Percentiles rank a stretch among this genome's conserved stretches.
phyloP scores from a whole-genome alignment of 352 stramenopile genomes.

The Phytopythium aichiense region DNA sequence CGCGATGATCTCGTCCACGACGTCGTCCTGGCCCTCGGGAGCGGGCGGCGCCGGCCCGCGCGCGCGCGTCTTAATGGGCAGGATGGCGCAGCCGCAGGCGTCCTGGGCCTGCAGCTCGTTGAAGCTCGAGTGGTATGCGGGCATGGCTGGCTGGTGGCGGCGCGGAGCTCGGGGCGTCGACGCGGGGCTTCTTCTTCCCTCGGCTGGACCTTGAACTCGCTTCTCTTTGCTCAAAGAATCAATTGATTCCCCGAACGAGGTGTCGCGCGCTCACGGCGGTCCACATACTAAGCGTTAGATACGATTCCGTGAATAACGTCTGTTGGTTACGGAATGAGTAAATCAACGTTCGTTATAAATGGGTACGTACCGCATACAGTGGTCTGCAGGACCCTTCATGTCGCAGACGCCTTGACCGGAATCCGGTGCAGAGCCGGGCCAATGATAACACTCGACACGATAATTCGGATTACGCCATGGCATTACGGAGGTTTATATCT shows the following conservation, averaged over 20 bases:
- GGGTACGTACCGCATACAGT: neutral
- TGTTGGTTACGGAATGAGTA: too few species aligned
- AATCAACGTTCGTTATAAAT: too few species aligned
- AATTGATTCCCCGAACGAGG: too few species aligned
- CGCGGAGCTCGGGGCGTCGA: neutral
- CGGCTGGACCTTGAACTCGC: neutral
- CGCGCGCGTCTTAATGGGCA: constrained; percentile 88
- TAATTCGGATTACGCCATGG: too few species aligned
- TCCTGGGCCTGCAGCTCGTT: constrained; percentile 71
- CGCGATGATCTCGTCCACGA: constrained; percentile 92
- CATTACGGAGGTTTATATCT: too few species aligned
- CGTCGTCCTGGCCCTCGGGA: constrained; percentile 82
- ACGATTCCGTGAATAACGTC: too few species aligned
- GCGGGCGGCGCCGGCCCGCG: constrained; percentile 82
- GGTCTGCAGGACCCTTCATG: neutral
- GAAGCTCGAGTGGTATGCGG: constrained; percentile 91
- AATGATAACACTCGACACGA: neutral
- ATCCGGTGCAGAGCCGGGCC: neutral
- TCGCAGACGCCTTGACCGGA: neutral
- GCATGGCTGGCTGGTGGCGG: constrained; percentile 35
- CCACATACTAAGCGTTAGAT: neutral
- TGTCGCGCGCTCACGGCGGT: neutral
- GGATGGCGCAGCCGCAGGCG: constrained; percentile 82
- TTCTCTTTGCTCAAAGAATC: neutral
- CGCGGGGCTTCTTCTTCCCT: neutral